phyloP scores from a whole-genome alignment of 768 basidiomycete species.

The button mushroom (Agaricus bisporus) region DNA sequence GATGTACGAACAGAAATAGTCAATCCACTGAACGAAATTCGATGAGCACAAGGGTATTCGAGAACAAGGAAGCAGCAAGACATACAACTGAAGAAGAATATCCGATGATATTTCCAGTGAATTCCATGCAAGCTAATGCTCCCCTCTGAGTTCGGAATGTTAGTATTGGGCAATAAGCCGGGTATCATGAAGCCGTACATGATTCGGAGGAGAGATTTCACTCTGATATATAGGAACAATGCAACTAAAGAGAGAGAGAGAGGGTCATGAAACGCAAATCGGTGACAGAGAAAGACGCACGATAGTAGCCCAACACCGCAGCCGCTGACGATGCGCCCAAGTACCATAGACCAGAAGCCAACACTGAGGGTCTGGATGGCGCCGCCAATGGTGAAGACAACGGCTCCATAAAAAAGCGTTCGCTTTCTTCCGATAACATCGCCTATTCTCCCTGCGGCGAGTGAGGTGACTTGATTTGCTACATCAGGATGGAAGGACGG shows the following conservation, averaged over 20 bases:
- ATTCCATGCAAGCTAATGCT: conserved; percentile 90
- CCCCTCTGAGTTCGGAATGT: conserved; percentile 52
- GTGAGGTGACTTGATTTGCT: conserved; percentile 62
- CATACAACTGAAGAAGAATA: conserved; percentile 87
- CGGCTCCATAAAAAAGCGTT: conserved; percentile 77
- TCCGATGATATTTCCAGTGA: conserved; percentile 88
- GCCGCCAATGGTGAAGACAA: conserved; percentile 83
- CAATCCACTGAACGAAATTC: conserved; percentile 62
- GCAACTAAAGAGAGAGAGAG: conserved; percentile 43
- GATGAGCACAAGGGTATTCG: conserved; percentile 1
- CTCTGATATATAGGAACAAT: conserved; percentile 94
- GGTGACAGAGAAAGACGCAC: conserved; percentile 36
- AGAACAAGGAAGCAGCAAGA: conserved; percentile 10
- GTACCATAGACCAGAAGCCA: conserved; percentile 75
- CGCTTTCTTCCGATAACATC: conserved; percentile 82
- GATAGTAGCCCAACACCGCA: conserved; percentile 88
- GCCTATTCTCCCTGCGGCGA: conserved; percentile 84
- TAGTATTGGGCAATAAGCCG: neutral
- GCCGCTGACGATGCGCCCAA: conserved; percentile 79
- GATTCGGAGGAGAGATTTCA: conserved; percentile 90
- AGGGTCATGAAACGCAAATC: neutral
- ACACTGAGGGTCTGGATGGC: conserved; percentile 77
- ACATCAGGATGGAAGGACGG: neutral
- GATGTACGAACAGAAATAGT: conserved; percentile 89
- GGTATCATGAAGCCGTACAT: conserved; percentile 41